Percentiles rank a stretch among this genome's conserved stretches.
These are phyloP conservation scores for Glycine soja DNA, from an alignment of 306 rosid genomes.

Conservation along the genomic window DNA sequence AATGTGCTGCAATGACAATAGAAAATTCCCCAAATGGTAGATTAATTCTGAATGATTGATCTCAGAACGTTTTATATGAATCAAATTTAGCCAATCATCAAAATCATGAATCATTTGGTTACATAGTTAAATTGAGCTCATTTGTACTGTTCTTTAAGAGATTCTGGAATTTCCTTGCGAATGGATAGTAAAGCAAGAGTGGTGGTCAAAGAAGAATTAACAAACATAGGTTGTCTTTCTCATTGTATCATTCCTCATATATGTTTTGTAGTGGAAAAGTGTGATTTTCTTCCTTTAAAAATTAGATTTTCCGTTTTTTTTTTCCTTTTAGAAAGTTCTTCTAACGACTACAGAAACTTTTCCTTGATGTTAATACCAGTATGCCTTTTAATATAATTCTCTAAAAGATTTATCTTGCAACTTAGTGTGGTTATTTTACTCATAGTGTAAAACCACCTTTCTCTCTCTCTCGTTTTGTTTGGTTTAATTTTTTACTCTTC, in stretches of 20 bases:
- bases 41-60: constrained; percentile 13
- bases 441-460: constrained; percentile 31
- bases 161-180: constrained; percentile 36
- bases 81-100: constrained; percentile 28
- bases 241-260: constrained; percentile 31
- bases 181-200: constrained; percentile 48
- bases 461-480: not conserved
- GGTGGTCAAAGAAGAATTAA: constrained; percentile 44
- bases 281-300: constrained; percentile 45
- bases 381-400: constrained; percentile 26
- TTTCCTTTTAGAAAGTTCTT: constrained; percentile 46
- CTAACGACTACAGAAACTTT: constrained; percentile 39
- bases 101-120: constrained; percentile 22
- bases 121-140: constrained; percentile 43
- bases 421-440: constrained; percentile 46
- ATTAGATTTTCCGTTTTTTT: constrained; percentile 35
- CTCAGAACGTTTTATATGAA: constrained; percentile 19
- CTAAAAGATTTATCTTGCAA: constrained; percentile 46
- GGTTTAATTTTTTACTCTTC: not conserved
- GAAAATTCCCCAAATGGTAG: constrained; percentile 16
- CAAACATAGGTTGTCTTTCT: constrained; percentile 34
- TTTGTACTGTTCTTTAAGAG: constrained; percentile 21
- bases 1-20: constrained; percentile 35
- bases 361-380: constrained; percentile 43
- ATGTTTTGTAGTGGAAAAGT: constrained; percentile 35